These are phyloP conservation scores for Chenopodium suecicum DNA, from an alignment of 148 eudicot genomes.

Conservation along the genomic window DNA sequence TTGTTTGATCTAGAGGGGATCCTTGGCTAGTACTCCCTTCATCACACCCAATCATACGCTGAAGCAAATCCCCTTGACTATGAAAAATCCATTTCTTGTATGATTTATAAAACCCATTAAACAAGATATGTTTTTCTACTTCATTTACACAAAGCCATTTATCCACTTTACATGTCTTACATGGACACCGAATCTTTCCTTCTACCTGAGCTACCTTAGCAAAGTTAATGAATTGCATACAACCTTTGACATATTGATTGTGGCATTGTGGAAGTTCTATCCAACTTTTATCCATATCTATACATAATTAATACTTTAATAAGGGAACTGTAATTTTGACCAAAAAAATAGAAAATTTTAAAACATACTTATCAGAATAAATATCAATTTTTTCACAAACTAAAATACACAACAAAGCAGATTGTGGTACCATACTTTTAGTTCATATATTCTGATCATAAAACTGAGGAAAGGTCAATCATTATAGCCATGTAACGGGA, in stretches of 20 bases:
- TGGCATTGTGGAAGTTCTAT: neutral
- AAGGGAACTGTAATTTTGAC: too few relatives aligned
- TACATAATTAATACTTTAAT: too few relatives aligned
- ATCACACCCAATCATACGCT: neutral
- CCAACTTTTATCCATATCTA: constrained; percentile 3
- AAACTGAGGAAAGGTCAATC: too few relatives aligned
- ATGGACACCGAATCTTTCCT: neutral
- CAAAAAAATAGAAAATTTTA: too few relatives aligned
- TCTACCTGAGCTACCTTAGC: neutral
- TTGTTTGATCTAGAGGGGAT: too few relatives aligned
- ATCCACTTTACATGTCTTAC: neutral
- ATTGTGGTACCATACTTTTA: too few relatives aligned
- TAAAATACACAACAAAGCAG: too few relatives aligned
- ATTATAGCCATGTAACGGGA: too few relatives aligned
- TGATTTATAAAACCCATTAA: neutral
- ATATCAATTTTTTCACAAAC: too few relatives aligned
- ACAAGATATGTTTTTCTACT: neutral
- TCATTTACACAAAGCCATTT: neutral
- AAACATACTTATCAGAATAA: too few relatives aligned
- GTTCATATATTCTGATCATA: too few relatives aligned
- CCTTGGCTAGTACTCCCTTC: neutral
- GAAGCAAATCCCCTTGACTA: neutral
- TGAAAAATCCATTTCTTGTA: constrained; percentile 13
- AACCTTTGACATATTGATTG: neutral
- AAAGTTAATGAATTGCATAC: neutral